phyloP scores from a whole-genome alignment of 352 stramenopile genomes.

The Globisporangium echinulatum region DNA sequence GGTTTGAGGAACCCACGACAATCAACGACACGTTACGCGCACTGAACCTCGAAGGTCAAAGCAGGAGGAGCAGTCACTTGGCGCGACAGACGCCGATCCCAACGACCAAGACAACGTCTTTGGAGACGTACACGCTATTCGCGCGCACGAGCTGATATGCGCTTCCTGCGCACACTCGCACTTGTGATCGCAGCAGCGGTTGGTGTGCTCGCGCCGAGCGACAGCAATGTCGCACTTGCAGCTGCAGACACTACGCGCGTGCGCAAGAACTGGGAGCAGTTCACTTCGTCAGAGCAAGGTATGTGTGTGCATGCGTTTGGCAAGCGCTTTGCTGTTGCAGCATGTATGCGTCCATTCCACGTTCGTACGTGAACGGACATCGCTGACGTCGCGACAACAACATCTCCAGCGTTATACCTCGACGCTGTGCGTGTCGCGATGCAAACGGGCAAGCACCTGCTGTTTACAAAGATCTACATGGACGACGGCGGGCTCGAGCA shows the following conservation, averaged over 20 bases:
- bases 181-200: constrained; percentile 4
- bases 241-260: constrained; percentile 4
- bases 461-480: constrained; percentile 58
- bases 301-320: neutral
- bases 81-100: no score
- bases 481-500: constrained; percentile 23
- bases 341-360: neutral
- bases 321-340: neutral
- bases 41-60: no score
- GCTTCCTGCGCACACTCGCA: constrained; percentile 4
- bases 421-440: constrained; percentile 47
- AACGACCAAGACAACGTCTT: neutral
- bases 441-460: constrained; percentile 36
- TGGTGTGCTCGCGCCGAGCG: neutral
- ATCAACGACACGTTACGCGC: no score
- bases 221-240: neutral
- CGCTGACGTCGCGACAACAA: no score
- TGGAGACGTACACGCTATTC: neutral
- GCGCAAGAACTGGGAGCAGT: constrained; percentile 16
- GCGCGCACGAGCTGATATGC: neutral
- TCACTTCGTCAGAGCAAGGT: constrained; percentile 9
- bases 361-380: no score
- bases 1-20: no score
- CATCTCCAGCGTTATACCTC: constrained; percentile 31
- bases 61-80: no score